phyloP scores from a whole-genome alignment of 202 grass and related monocot species.

The Brachypodium distachyon region DNA sequence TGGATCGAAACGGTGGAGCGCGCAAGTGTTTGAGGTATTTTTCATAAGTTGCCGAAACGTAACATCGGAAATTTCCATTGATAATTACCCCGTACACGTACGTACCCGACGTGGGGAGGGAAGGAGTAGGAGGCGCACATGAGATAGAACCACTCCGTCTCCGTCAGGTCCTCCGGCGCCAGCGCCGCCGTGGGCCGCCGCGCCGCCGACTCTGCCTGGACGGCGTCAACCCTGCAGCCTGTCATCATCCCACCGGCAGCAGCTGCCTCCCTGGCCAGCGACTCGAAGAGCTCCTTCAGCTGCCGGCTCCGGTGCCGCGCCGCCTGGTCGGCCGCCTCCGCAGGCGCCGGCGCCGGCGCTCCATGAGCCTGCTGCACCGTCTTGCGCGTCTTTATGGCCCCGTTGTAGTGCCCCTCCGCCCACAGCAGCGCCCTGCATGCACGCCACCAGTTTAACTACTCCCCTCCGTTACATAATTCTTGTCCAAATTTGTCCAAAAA shows the following conservation, averaged over 20 bases:
- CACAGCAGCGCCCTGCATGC: conserved; percentile 58
- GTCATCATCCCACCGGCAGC: neutral
- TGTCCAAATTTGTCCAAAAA: no score
- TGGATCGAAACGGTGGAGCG: no score
- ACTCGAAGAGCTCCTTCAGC: conserved; percentile 76
- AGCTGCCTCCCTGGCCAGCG: conserved; percentile 24
- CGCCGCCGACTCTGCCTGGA: neutral
- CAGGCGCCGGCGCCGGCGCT: neutral
- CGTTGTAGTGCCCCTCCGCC: conserved; percentile 86
- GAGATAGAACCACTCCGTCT: conserved; percentile 97
- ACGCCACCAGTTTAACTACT: neutral
- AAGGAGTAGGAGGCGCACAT: conserved; percentile 89
- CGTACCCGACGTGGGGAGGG: conserved; percentile 54
- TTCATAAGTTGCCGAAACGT: no score
- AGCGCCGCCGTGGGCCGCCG: conserved; percentile 58
- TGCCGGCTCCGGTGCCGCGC: conserved; percentile 68
- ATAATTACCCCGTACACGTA: no score
- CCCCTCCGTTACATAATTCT: no score
- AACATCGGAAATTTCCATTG: no score
- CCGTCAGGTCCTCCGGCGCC: conserved; percentile 88
- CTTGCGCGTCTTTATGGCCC: conserved; percentile 83
- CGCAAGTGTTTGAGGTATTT: no score
- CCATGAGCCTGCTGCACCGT: conserved; percentile 46
- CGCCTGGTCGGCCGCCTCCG: conserved; percentile 26
- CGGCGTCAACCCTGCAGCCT: neutral